Evolutionary conservation across 768 basidiomycete genomes (phyloP).

Genomic region (Bullera alba): DNA sequence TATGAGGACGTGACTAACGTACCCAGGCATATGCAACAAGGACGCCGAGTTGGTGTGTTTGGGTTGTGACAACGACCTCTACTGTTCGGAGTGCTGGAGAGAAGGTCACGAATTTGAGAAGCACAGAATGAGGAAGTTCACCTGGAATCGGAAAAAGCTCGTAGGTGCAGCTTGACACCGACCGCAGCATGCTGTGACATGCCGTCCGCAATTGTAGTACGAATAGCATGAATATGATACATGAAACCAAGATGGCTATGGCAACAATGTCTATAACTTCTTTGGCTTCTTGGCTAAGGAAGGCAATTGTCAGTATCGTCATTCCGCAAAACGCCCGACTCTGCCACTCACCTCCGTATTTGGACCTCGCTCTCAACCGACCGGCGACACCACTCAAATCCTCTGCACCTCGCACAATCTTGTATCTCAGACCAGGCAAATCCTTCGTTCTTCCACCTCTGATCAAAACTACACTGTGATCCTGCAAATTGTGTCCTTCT

Average conservation of each 20-base stretch:
- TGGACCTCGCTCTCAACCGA: constrained; percentile 71
- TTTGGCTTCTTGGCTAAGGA: constrained; percentile 77
- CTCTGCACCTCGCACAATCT: constrained; percentile 82
- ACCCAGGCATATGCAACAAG: constrained; percentile 32
- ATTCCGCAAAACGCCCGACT: neutral
- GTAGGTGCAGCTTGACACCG: neutral
- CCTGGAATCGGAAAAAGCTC: constrained; percentile 5
- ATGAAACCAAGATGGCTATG: neutral
- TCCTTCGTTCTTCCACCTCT: constrained; percentile 94
- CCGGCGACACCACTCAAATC: constrained; percentile 88
- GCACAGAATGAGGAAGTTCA: constrained; percentile 23
- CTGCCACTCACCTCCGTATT: constrained; percentile 73
- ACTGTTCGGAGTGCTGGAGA: constrained; percentile 32
- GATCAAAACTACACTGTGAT: constrained; percentile 92
- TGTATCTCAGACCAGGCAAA: constrained; percentile 95
- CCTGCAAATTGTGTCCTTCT: constrained; percentile 96
- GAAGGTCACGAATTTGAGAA: constrained; percentile 32
- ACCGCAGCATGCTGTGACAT: neutral
- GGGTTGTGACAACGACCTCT: constrained; percentile 34
- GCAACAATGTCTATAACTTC: constrained; percentile 15
- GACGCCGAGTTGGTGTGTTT: constrained; percentile 30
- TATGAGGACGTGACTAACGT: neutral
- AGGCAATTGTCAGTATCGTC: neutral
- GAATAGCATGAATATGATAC: neutral
- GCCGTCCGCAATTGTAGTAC: neutral